These are phyloP conservation scores for Carex cristatella DNA, from an alignment of 176 grass and related monocot genomes.

Conservation along the genomic window DNA sequence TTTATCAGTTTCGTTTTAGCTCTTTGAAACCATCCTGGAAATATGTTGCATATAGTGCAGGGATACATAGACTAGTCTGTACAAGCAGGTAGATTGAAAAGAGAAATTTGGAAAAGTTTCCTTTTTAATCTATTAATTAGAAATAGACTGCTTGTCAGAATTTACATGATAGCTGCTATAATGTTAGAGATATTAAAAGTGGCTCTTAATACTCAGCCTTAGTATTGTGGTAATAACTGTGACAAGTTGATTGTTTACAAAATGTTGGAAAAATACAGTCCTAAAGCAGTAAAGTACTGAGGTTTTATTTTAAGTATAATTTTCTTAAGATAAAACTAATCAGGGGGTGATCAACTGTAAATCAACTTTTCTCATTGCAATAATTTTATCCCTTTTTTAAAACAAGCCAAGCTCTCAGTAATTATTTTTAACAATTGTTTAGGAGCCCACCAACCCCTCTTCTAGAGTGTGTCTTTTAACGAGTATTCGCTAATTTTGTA, in stretches of 20 bases:
- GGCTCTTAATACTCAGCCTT: not conserved
- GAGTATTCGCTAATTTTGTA: not conserved
- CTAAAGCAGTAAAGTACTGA: not conserved
- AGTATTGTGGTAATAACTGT: not conserved
- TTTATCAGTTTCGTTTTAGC: constrained; percentile 11
- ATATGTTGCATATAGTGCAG: not conserved
- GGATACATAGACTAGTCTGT: constrained; percentile 2
- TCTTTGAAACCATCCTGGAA: constrained; percentile 14
- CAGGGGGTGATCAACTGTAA: not conserved
- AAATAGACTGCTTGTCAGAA: not conserved
- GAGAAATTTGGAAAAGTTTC: not conserved
- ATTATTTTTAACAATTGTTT: not conserved
- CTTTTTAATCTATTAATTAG: not conserved
- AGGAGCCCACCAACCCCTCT: too few species aligned
- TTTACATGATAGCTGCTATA: not conserved
- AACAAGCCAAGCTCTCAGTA: not conserved
- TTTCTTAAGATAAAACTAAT: not conserved
- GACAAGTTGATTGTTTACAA: not conserved
- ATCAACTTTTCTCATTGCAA: not conserved
- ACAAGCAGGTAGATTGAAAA: not conserved
- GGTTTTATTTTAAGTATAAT: not conserved
- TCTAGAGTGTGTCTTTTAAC: not conserved
- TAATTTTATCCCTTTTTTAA: not conserved
- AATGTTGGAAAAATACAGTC: not conserved
- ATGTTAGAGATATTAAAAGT: not conserved